Percentiles rank a stretch among this genome's conserved stretches.
Evolutionary conservation across 768 basidiomycete species (phyloP).

Genomic region (Tylopilus sp.): DNA sequence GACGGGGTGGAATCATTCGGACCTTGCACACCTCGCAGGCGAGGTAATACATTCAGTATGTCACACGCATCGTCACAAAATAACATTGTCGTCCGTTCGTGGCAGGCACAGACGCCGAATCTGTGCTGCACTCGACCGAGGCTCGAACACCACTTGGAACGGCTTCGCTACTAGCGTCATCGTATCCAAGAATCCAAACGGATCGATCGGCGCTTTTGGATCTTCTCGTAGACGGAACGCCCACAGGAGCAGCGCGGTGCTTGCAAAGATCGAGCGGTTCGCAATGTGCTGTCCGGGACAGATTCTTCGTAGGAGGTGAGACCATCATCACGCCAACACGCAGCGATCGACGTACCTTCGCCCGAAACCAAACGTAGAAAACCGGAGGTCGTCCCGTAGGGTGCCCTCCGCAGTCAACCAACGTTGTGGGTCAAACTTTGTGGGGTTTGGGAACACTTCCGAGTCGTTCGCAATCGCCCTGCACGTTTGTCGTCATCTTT

Average conservation of each 20-base stretch:
- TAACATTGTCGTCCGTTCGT: neutral
- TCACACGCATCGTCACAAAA: too few relatives aligned
- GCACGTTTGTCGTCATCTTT: neutral
- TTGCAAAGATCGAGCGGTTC: slow-evolving; percentile 3
- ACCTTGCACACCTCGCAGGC: neutral
- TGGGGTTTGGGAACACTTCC: slow-evolving; percentile 4
- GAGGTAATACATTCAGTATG: neutral
- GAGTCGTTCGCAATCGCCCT: slow-evolving; percentile 9
- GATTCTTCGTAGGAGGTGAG: neutral
- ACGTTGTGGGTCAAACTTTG: slow-evolving; percentile 1
- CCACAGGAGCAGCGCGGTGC: neutral
- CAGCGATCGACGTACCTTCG: neutral
- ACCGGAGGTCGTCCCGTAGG: slow-evolving; percentile 3
- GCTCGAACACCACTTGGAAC: neutral
- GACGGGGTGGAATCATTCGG: too few relatives aligned
- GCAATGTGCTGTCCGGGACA: slow-evolving; percentile 4
- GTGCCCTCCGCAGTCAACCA: slow-evolving; percentile 1
- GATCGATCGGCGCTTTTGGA: neutral
- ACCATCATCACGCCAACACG: too few relatives aligned
- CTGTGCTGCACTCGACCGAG: neutral
- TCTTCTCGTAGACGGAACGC: slow-evolving; percentile 4
- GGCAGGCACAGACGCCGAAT: neutral
- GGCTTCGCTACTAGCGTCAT: neutral
- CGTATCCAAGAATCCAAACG: neutral
- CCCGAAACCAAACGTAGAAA: slow-evolving; percentile 6